phyloP scores from a whole-genome alignment of 1,284 basidiomycete genomes.

The Ceratobasidium sp. region DNA sequence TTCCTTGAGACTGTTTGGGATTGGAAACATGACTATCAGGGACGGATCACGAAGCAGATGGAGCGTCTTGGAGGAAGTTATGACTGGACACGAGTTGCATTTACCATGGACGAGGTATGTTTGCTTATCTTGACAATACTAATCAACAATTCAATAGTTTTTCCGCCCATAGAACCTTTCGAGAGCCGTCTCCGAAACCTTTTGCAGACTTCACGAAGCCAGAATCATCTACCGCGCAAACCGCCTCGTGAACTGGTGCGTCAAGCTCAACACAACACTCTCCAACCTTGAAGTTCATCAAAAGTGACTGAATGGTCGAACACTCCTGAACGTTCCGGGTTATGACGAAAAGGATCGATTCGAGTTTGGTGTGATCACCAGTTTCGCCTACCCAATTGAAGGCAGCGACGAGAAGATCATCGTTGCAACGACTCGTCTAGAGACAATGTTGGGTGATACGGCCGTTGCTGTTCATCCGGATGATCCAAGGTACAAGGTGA shows the following conservation, averaged over 20 bases:
- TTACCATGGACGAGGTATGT: constrained; percentile 92
- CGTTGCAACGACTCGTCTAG: constrained; percentile 97
- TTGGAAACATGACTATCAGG: constrained; percentile 98
- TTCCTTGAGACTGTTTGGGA: constrained; percentile 94
- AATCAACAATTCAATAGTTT: not conserved
- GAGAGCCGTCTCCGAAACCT: constrained; percentile 91
- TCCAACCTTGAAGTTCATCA: constrained; percentile 99
- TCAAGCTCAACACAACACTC: constrained; percentile 93
- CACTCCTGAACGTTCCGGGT: constrained; percentile 90
- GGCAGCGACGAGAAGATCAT: constrained; percentile 91
- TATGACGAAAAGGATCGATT: constrained; percentile 95
- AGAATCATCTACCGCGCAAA: constrained; percentile 97
- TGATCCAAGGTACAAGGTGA: constrained; percentile 85
- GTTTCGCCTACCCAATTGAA: constrained; percentile 94
- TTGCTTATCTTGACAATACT: constrained; percentile 4
- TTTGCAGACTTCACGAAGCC: constrained; percentile 92
- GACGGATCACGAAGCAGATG: constrained; percentile 90
- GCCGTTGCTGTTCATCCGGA: constrained; percentile 97
- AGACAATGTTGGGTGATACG: constrained; percentile 99
- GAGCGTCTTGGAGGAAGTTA: constrained; percentile 91
- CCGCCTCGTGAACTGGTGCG: constrained; percentile 98
- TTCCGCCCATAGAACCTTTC: constrained; percentile 81
- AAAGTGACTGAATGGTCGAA: constrained; percentile 89
- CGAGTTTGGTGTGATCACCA: constrained; percentile 97
- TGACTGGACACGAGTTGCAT: constrained; percentile 93